Base-by-base conservation (phyloP, 148 eudicot genomes). In the Chenopodium quinoa region DNA sequence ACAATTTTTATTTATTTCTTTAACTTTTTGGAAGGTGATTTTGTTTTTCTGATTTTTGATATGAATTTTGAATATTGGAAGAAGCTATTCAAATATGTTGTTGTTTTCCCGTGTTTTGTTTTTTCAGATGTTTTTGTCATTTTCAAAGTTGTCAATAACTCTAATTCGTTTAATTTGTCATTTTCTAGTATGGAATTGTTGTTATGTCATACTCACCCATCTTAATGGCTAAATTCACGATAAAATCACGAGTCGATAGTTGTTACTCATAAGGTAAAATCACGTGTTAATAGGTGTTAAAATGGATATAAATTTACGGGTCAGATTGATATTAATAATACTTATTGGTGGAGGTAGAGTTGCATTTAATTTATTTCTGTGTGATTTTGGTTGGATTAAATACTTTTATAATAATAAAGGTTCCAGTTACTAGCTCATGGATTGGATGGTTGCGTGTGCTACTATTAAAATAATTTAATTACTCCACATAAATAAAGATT, bases 401-500 rank as follows among this genome's bases (percentile, higher is more conserved):
- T 13, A 50, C 6, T 40, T 40, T 50, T 50, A 50, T 1, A 73
- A 20, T 44, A 37, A 71, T 9, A 6, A 22, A 50, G 54, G 1
- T 40, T 40, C 6, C 7, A 40, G 8, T 40, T 27, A 7, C 4
- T 29, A 20, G 37, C n/a, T 69, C 19, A 70, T 80, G 76, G 86
- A 80, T 84, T 84, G 83, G 86, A 80, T 84, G n/a, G 66, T 84
- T 84, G 83, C 83, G 80, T 80, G 78, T 76, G 83, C 20, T 70
- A 48, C 25, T 75, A n/a, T n/a, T 20, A 0, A 19, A 22, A 20
- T 40, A 11, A 46, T 65, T 37, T 50, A 67, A 48, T 27, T 20
- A 12, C 11, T 20, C 4, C 23, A 23, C 6, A 44, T 4, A 40
- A 14, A 48, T 7, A 16, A 14, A 29, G 31, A 47, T 47, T 25